Percentiles rank a stretch among this genome's conserved stretches.
These are phyloP conservation scores for Syzygium aqueum DNA, from an alignment of 345 rosid species.

Conservation along the genomic window DNA sequence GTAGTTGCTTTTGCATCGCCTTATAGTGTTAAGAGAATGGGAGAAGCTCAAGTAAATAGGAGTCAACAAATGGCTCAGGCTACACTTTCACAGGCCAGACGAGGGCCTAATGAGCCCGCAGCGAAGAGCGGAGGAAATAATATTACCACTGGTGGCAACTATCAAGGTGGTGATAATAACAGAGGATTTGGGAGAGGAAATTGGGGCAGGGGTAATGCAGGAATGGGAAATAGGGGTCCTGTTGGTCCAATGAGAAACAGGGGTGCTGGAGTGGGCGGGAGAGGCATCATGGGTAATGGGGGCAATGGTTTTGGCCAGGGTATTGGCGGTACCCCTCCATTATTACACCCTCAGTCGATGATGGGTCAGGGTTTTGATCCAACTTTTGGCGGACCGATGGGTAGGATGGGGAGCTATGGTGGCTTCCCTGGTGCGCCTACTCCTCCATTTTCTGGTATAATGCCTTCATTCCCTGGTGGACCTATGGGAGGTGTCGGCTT, in stretches of 20 bases:
- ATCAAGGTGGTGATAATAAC: slow-evolving; percentile 63
- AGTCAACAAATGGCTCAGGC: slow-evolving; percentile 47
- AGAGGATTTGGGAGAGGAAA: slow-evolving; percentile 63
- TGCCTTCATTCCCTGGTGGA: slow-evolving; percentile 41
- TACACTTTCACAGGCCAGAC: slow-evolving; percentile 31
- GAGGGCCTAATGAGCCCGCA: slow-evolving; percentile 41
- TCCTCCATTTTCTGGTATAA: slow-evolving; percentile 57
- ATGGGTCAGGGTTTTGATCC: slow-evolving; percentile 84
- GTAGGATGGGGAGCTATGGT: slow-evolving; percentile 63
- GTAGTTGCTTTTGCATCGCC: slow-evolving; percentile 77
- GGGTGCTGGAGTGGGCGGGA: slow-evolving; percentile 58
- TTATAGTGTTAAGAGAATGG: slow-evolving; percentile 57
- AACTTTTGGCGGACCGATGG: slow-evolving; percentile 76
- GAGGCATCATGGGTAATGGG: slow-evolving; percentile 61
- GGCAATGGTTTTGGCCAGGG: slow-evolving; percentile 71
- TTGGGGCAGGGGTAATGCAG: slow-evolving; percentile 54
- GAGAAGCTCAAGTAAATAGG: slow-evolving; percentile 56
- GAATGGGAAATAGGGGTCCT: slow-evolving; percentile 68
- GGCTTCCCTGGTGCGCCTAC: slow-evolving; percentile 70
- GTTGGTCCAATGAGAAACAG: slow-evolving; percentile 62
- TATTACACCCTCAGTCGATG: slow-evolving; percentile 72
- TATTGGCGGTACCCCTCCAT: slow-evolving; percentile 46
- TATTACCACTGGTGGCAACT: slow-evolving; percentile 42
- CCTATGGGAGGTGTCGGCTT: slow-evolving; percentile 59
- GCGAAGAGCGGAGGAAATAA: slow-evolving; percentile 30